A percentile compares a stretch with the other conserved stretches of the same genome.
These are phyloP conservation scores for Xylaria sp. DNA, from an alignment of 2,329 filamentous ascomycete species.

Conservation along the genomic window DNA sequence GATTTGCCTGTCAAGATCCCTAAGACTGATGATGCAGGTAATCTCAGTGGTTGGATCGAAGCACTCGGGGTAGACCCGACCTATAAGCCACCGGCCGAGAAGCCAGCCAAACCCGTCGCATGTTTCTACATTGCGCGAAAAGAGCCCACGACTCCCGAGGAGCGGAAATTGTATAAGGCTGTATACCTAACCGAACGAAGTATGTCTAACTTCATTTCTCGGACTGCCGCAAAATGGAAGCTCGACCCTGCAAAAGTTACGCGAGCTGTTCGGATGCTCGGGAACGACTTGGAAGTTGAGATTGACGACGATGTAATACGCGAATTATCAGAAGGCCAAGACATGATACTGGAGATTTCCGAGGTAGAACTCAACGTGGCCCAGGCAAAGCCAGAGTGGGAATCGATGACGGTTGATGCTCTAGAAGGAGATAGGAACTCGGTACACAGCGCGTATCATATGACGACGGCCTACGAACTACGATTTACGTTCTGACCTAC, in stretches of 20 bases:
- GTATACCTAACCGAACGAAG: conserved; percentile 85
- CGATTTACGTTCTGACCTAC: conserved; percentile 58
- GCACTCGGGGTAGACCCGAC: conserved; percentile 87
- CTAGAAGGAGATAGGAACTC: conserved; percentile 51
- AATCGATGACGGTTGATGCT: conserved; percentile 69
- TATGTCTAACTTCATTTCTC: conserved; percentile 75
- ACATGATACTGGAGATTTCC: conserved; percentile 80
- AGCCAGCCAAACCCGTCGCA: conserved; percentile 76
- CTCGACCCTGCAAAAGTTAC: conserved; percentile 78
- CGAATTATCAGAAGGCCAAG: conserved; percentile 88
- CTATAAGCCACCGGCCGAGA: conserved; percentile 83
- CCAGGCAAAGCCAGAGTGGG: conserved; percentile 67
- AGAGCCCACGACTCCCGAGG: conserved; percentile 59
- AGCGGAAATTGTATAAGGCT: conserved; percentile 78
- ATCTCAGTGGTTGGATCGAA: conserved; percentile 85
- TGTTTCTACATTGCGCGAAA: conserved; percentile 83
- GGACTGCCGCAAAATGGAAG: conserved; percentile 81
- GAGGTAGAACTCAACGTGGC: conserved; percentile 53
- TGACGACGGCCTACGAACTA: conserved; percentile 54
- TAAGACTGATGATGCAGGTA: conserved; percentile 69
- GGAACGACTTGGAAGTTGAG: conserved; percentile 81
- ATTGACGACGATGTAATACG: conserved; percentile 90
- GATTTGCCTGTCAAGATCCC: conserved; percentile 64
- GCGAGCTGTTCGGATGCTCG: conserved; percentile 76
- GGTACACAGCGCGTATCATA: conserved; percentile 46